Evolutionary conservation across 441 rosid genomes (phyloP).

Genomic region (Hura crepitans): DNA sequence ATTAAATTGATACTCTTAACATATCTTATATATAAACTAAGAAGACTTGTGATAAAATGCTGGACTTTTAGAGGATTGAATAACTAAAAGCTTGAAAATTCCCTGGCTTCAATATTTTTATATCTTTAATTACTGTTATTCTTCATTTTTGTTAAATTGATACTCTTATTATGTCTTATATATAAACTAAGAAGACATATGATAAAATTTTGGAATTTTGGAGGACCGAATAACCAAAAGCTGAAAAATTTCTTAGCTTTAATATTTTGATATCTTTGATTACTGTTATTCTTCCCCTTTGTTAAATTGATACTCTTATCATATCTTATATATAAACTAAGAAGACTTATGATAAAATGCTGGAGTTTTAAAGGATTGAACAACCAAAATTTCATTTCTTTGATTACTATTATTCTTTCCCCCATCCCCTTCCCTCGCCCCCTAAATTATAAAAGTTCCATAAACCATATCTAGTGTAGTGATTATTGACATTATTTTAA

Average conservation of each 20-base stretch:
- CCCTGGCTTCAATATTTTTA: neutral
- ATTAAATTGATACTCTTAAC: neutral
- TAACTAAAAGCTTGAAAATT: neutral
- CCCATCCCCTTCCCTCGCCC: too few species aligned
- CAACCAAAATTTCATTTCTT: neutral
- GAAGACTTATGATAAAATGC: neutral
- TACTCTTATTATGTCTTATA: neutral
- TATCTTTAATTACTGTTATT: neutral
- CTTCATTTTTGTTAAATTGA: neutral
- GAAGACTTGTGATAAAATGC: neutral
- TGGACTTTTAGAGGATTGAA: neutral
- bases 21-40: neutral
- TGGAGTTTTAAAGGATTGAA: neutral
- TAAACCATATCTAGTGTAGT: neutral
- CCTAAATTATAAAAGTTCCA: too few species aligned
- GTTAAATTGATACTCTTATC: neutral
- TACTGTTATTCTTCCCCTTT: neutral
- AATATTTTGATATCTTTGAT: neutral
- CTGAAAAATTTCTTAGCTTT: conserved; percentile 3
- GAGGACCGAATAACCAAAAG: neutral
- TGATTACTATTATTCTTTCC: neutral
- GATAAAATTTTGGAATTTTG: neutral
- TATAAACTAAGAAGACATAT: neutral
- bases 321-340: neutral
- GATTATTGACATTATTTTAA: neutral